Percentiles rank a stretch among this genome's conserved stretches.
Evolutionary conservation across 83 land plant genomes (phyloP).

Genomic region (Picea engelmannii): DNA sequence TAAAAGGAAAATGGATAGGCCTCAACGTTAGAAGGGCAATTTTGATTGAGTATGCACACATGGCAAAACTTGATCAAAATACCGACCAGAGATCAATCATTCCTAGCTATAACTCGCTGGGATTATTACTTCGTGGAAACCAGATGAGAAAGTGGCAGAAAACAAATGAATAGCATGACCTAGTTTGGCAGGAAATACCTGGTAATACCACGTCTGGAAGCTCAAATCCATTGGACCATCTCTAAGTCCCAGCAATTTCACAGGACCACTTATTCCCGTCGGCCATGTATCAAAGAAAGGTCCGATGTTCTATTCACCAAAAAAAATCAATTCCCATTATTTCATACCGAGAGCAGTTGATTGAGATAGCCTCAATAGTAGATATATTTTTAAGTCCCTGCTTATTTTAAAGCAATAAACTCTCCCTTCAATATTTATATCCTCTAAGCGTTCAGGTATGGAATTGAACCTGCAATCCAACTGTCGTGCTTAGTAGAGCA

Average conservation of each 20-base stretch:
- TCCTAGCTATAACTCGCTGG: neutral
- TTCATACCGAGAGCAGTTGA: neutral
- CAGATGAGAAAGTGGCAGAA: too few relatives aligned
- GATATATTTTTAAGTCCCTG: conserved; percentile 53
- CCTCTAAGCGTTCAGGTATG: too few relatives aligned
- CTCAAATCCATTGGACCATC: conserved; percentile 19
- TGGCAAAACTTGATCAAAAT: too few relatives aligned
- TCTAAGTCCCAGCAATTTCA: neutral
- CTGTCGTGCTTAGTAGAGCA: conserved; percentile 39
- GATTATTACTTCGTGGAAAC: neutral
- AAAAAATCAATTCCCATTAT: too few relatives aligned
- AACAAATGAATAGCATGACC: neutral
- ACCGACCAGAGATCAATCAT: neutral
- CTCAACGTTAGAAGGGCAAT: neutral
- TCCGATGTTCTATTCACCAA: conserved; percentile 66
- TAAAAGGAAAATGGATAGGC: neutral
- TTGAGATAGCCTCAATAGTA: neutral
- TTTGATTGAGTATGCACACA: neutral
- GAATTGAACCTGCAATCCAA: too few relatives aligned
- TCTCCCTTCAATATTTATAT: conserved; percentile 28
- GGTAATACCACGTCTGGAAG: conserved; percentile 19
- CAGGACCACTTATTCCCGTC: conserved; percentile 33
- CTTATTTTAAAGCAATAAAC: conserved; percentile 51
- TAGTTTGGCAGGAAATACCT: neutral
- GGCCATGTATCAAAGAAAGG: conserved; percentile 39